Evolutionary conservation across 208 protist genomes (phyloP).

Genomic region (Acanthamoeba lenticulata): DNA sequence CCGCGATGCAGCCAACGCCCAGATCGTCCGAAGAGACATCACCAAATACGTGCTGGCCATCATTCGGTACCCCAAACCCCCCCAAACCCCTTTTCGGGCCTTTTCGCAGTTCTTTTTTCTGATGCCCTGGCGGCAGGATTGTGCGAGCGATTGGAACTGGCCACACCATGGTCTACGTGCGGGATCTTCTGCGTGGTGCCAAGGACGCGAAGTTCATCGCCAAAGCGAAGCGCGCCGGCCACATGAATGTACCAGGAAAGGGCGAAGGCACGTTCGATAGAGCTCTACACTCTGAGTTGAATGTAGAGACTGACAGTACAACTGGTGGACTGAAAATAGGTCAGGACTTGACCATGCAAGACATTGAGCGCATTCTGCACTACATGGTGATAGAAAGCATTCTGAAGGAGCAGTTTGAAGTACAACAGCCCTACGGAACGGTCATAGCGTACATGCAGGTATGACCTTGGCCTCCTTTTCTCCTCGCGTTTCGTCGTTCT

Average conservation of each 20-base stretch:
- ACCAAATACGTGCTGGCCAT: neutral
- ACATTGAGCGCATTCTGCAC: constrained; percentile 21
- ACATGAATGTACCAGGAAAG: neutral
- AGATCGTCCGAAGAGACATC: neutral
- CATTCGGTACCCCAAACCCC: neutral
- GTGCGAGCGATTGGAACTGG: constrained; percentile 17
- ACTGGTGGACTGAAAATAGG: neutral
- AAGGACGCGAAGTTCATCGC: neutral
- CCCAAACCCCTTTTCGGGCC: too few species aligned
- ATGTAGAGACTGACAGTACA: neutral
- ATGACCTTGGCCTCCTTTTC: neutral
- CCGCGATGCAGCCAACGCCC: neutral
- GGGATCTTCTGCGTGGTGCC: constrained; percentile 18
- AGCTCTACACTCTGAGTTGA: neutral
- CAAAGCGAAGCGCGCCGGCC: neutral
- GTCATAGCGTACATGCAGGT: constrained; percentile 44
- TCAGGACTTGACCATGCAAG: neutral
- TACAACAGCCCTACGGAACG: constrained; percentile 29
- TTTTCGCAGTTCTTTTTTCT: neutral
- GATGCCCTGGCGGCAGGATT: neutral
- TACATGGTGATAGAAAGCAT: constrained; percentile 33
- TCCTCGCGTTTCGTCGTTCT: neutral
- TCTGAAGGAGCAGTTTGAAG: neutral
- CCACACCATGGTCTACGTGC: neutral
- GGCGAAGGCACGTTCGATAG: neutral